Base-by-base conservation (phyloP, 148 eudicot species). In the Arbutus unedo region DNA sequence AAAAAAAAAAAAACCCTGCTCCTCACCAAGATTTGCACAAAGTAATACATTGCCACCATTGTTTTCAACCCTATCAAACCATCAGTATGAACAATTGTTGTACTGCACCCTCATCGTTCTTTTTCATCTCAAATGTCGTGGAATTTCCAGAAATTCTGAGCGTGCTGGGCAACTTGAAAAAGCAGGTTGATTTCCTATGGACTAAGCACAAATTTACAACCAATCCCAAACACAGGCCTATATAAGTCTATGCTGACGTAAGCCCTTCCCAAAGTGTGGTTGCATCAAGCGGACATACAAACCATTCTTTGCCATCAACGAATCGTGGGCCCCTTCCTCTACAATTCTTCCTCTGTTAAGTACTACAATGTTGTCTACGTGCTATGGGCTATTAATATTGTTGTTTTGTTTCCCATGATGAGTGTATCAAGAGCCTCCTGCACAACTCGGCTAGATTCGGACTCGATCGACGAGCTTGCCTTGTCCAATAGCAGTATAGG, bases 381-480 rank as follows among this genome's bases (percentile, higher is more conserved):
- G 95, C 73, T 85, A 78, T 96, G 99, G 41, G 99, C 99, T 56
- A 96, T 91, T 13, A 96, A 84, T 84, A 96, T 93, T 14, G 97
- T 91, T 25, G 99, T 96, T 88, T 94, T 96, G 83, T 96, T 96
- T 50, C 99, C 98, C 98, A 96, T 93, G 41, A 96, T 84, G 53
- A 96, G 88, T 1, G 98, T 96, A 82, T 96, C 99, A 48, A 96
- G 92, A 81, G 99, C 98, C 89, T 96, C 99, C 80, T 96, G 99
- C 48, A 96, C 98, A 77, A 96, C 99, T 62, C 95, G 86, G 86
- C 98, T 96, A 0, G 99, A 96, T 86, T 96, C 99, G 0, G 99
- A 96, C 88, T 96, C 99, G 6, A 96, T 92, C 31, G 99, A 93
- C 5, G 99, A 94, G 86, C 99, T 96, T 4, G 99, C 99, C 88